phyloP scores from a whole-genome alignment of 2,329 filamentous ascomycete species.

The Xylariaceae sp. region DNA sequence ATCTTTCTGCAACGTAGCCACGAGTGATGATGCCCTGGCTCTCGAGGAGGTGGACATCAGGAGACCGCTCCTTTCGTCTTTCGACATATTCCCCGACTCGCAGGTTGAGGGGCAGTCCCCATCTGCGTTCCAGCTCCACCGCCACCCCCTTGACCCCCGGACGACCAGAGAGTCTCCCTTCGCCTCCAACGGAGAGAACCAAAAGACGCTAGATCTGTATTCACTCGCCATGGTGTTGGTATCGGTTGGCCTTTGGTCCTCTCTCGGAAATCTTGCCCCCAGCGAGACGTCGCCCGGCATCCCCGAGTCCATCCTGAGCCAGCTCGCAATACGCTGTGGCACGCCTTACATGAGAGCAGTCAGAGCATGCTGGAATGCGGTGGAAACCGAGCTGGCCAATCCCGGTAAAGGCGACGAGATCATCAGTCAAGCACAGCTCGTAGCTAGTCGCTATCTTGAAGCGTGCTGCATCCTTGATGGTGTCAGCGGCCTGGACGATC shows the following conservation, averaged over 20 bases:
- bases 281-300: constrained; percentile 43
- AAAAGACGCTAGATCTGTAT: constrained; percentile 62
- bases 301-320: constrained; percentile 52
- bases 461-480: constrained; percentile 56
- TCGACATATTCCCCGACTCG: constrained; percentile 60
- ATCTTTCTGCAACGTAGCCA: constrained; percentile 50
- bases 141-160: constrained; percentile 58
- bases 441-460: constrained; percentile 50
- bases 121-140: constrained; percentile 41
- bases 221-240: constrained; percentile 65
- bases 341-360: constrained; percentile 70
- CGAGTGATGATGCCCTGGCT: constrained; percentile 31
- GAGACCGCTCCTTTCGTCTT: constrained; percentile 63
- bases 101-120: constrained; percentile 26
- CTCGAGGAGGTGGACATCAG: constrained; percentile 53
- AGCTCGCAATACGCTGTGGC: constrained; percentile 61
- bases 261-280: constrained; percentile 47
- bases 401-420: constrained; percentile 41
- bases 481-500: constrained; percentile 47
- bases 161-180: constrained; percentile 41
- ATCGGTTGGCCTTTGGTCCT: constrained; percentile 70
- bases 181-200: constrained; percentile 41
- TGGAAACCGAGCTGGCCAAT: constrained; percentile 52
- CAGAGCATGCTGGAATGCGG: constrained; percentile 62
- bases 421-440: constrained; percentile 44